Evolutionary conservation across 2,329 filamentous ascomycete species (phyloP), one percentile per base, ranked within the genome.

Genomic region (Stachybotrys elegans): DNA sequence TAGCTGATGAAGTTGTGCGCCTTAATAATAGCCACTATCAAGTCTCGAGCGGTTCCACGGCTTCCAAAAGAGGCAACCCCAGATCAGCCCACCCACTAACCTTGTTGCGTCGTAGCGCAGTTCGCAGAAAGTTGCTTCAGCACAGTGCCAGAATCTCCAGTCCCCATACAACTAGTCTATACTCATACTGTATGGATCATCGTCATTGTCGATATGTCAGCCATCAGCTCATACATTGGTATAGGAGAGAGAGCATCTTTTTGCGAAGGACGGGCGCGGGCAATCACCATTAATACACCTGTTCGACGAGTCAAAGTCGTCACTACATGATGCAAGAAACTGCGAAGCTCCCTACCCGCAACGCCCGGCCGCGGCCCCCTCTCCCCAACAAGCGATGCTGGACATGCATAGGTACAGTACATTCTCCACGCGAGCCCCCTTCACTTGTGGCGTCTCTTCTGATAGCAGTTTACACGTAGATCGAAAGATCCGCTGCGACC

Each of bases 401-500:
- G 21, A 20, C 14, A 4, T 40, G 38, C 23, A 40, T 19, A 40
- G 23, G 38, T 40, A 40, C 23, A 6, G 5, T 19, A 20, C 21
- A 17, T 13, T 14, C 20, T 38, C 35, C 35, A 14, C 4, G 35
- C 34, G 9, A 36, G 8, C 13, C 9, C 8, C 13, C 9, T 7
- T 14, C 13, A 32, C 5, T 22, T 14, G 25, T 20, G 14, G 3
- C 3, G 12, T 32, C 4, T 8, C 9, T 34, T 17, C 40, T 42
- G 29, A 42, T 27, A 7, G 31, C 3, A 16, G n/a, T 29, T 23
- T 2, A 6, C 9, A n/a, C 31, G 20, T 36, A 43, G 42, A n/a
- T 13, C 42, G 42, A 7, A 43, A 37, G 22, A 19, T 43, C 14
- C 34, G 34, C 7, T 43, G 42, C 20, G 42, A 43, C 22, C 42